Evolutionary conservation across 1,284 basidiomycete species (phyloP).

Genomic region (Spongiforma sp.): DNA sequence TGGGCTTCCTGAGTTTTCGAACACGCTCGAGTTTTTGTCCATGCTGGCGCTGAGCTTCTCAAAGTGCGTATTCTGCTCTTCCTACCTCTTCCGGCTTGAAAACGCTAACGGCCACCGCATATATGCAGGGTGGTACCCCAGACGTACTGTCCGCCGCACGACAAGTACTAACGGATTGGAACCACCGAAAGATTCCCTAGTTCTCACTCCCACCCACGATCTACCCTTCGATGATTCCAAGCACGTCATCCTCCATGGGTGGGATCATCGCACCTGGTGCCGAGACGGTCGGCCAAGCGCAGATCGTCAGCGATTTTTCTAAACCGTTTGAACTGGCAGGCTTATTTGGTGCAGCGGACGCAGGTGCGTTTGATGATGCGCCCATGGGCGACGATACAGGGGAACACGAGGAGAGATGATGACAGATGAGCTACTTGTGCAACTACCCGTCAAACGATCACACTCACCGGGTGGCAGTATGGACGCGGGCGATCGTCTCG

Average conservation of each 20-base stretch:
- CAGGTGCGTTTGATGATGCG: conserved; percentile 59
- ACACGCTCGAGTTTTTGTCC: conserved; percentile 87
- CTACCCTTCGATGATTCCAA: conserved; percentile 78
- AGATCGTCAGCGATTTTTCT: conserved; percentile 68
- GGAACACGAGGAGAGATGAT: conserved; percentile 45
- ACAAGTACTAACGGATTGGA: conserved; percentile 94
- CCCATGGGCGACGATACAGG: conserved; percentile 42
- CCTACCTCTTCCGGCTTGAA: background rate
- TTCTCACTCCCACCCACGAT: conserved; percentile 80
- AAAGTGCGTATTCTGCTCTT: conserved; percentile 54
- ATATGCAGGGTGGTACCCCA: conserved; percentile 82
- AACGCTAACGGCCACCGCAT: background rate
- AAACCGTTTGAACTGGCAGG: conserved; percentile 79
- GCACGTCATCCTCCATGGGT: no score
- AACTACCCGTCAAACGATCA: conserved; percentile 43
- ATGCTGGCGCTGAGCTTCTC: conserved; percentile 86
- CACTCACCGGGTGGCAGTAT: conserved; percentile 34
- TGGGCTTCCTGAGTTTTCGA: conserved; percentile 75
- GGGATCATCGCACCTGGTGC: conserved; percentile 70
- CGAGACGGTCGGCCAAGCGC: conserved; percentile 75
- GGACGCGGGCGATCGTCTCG: no score
- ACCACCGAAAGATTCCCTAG: conserved; percentile 94
- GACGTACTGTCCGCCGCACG: conserved; percentile 87
- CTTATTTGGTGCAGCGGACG: conserved; percentile 77
- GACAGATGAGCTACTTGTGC: conserved; percentile 51